Base-by-base conservation (phyloP, 441 rosid genomes). In the Metrosideros polymorpha region DNA sequence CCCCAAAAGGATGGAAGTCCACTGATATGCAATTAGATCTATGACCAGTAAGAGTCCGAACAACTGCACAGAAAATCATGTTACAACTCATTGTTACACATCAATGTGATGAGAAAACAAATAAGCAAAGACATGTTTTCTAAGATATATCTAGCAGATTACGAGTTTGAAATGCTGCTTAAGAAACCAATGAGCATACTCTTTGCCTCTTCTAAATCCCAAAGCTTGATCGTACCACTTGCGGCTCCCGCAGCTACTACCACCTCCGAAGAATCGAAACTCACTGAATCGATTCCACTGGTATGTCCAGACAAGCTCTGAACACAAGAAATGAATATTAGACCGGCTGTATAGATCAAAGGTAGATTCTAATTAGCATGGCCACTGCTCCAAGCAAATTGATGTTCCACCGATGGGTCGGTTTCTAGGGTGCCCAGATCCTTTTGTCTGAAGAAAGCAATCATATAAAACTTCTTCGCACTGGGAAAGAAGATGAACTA, bases 161-260 rank as follows among this genome's bases (percentile, higher is more conserved):
- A 52, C 54, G 12, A 86, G 15, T 82, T 55, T 13, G 24, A 51
- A 59, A 47, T 47, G 56, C 6, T 17, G 35, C 29, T 83, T 77
- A 79, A 85, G 22, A 52, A 87, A 86, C 82, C 85, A 50, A 84
- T 35, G 85, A 90, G 86, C 96, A 87, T 93, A 97, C 99, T 92
- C 90, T 98, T 98, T 66, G 99, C 99, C 94, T 96, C 99, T 89
- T 96, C 96, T 84, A 98, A 91, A 94, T 98, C 99, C 99, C 99
- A 98, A 89, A 98, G 95, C 93, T 98, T 98, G 86, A 98, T 94
- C 2, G 99, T 95, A 83, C 99, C 99, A 91, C 96, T 98, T 84
- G 99, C 98, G 84, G 99, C 98, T 87, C 99, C 99, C 35, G 99
- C 99, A 56, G 99, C 99, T 54, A 95, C 99, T 88, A 95, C 87